These are phyloP conservation scores for Acacia crassicarpa DNA, from an alignment of 306 rosid genomes.

Conservation along the genomic window DNA sequence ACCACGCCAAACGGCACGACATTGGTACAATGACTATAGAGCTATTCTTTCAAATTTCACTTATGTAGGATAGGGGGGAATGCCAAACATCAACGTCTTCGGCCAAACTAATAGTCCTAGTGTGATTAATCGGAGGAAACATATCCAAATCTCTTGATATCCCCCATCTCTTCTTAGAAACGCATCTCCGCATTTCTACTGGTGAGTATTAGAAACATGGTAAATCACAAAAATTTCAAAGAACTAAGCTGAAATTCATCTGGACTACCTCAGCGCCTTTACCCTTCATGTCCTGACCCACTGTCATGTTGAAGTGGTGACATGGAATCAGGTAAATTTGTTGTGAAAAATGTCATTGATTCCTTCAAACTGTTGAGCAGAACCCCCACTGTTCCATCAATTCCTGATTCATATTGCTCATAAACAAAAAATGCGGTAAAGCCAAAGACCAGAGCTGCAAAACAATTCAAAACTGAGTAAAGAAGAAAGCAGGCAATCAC, in stretches of 20 bases:
- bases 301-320: slow-evolving; percentile 20
- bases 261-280: slow-evolving; percentile 36
- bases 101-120: background rate
- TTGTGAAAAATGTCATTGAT: slow-evolving; percentile 32
- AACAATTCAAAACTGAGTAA: slow-evolving; percentile 20
- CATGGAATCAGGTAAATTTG: slow-evolving; percentile 44
- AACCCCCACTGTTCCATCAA: slow-evolving; percentile 49
- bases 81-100: slow-evolving; percentile 23
- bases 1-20: background rate
- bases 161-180: background rate
- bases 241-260: slow-evolving; percentile 26
- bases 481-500: slow-evolving; percentile 12
- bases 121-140: background rate
- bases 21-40: background rate
- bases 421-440: slow-evolving; percentile 77
- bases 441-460: slow-evolving; percentile 62
- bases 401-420: slow-evolving; percentile 77
- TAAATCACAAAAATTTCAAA: slow-evolving; percentile 23
- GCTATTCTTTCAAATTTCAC: slow-evolving; percentile 5
- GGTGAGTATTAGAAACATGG: slow-evolving; percentile 15
- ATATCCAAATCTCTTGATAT: slow-evolving; percentile 11
- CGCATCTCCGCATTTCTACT: background rate
- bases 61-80: background rate
- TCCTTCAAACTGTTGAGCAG: slow-evolving; percentile 35
- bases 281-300: slow-evolving; percentile 18